phyloP scores from a whole-genome alignment of 106 monocot genomes.

The Vanilla planifolia region DNA sequence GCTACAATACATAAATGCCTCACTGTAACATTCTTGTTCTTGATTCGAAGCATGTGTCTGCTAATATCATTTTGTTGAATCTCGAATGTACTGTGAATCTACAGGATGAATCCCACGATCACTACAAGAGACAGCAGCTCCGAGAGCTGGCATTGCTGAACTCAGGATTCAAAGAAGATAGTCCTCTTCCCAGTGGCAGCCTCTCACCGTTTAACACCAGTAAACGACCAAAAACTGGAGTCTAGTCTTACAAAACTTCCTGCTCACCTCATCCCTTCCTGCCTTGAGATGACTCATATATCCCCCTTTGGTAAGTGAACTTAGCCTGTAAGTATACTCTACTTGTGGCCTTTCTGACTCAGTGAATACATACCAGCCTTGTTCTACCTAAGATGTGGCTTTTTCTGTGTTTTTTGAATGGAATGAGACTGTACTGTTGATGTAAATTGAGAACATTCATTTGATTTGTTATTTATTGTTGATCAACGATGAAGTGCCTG shows the following conservation, averaged over 20 bases:
- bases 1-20: no score
- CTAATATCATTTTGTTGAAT: no score
- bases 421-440: not conserved
- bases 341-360: no score
- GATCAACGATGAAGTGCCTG: conserved; percentile 1
- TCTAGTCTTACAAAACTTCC: conserved; percentile 15
- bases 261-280: not conserved
- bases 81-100: no score
- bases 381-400: conserved; percentile 11
- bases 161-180: conserved; percentile 73
- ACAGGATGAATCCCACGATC: conserved; percentile 94
- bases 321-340: not conserved
- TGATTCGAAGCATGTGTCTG: no score
- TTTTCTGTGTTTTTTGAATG: conserved; percentile 7
- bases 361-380: not conserved
- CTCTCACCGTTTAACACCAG: conserved; percentile 69
- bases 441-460: conserved; percentile 26
- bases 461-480: conserved; percentile 21
- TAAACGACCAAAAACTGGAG: conserved; percentile 74
- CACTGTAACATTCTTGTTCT: no score
- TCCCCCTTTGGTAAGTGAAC: not conserved
- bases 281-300: not conserved
- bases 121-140: conserved; percentile 84
- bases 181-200: conserved; percentile 68
- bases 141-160: conserved; percentile 89